Base-by-base conservation (phyloP, 2,329 filamentous ascomycete species). In the Apiospora pterosperma region DNA sequence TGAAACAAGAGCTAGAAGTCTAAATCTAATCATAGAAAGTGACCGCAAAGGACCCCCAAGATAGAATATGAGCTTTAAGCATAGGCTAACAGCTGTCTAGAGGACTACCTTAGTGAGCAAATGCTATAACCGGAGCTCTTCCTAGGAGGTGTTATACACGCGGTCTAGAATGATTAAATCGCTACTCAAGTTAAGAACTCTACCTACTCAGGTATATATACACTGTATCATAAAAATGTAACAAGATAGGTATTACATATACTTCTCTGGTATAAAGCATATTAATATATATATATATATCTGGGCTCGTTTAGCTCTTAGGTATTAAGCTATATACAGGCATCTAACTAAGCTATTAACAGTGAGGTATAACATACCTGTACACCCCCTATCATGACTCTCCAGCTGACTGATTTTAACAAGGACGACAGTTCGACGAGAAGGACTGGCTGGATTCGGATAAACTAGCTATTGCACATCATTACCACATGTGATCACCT, bases 11-110 rank as follows among this genome's bases (percentile, higher is more conserved):
- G 28, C 16, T 12, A 55, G 28, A 34, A 55, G 48, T 55, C 7
- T 55, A 55, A 55, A 55, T 55, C 28, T 55, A 55, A 55, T 55
- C 28, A 55, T 55, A 55, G 48, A 31, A 55, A 28, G 48, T 55
- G 19, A 34, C 8, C 5, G 28, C 12, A 34, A 34, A 34, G 7
- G 8, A 12, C 28, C 19, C 0, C 4, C 48, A 55, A n/a, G 4
- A 5, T 34, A 8, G 7, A 10, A 10, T 3, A 10, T 6, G 12
- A 34, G 19, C 3, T n/a, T n/a, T 21, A n/a, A n/a, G 25, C n/a
- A n/a, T 34, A 34, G 16, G 19, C 34, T 55, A 3, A 34, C 31
- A 28, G 16, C 31, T 8, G 23, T 34, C 16, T 55, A 4, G 48
- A 28, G 16, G 12, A 55, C 1, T 25, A 34, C 44, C 25, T n/a